Evolutionary conservation across 129 eudicot genomes (phyloP).

Genomic region (Erigeron canadensis): DNA sequence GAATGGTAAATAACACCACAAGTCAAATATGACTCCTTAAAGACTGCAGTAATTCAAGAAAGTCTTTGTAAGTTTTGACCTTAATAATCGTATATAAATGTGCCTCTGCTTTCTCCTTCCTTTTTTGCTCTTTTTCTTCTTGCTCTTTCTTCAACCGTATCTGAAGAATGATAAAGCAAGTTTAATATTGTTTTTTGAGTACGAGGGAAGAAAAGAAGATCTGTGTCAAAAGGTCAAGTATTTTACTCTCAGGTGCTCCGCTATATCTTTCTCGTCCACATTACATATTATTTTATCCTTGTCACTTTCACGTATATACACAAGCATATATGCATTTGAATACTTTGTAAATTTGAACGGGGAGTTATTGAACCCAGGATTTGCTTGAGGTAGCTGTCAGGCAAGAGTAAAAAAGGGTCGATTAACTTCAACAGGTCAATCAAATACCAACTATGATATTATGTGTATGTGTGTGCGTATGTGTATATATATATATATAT

Average conservation of each 20-base stretch:
- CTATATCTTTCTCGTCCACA: constrained; percentile 77
- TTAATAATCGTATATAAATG: constrained; percentile 47
- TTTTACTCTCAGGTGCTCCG: constrained; percentile 66
- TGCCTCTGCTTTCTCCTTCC: constrained; percentile 55
- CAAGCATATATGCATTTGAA: constrained; percentile 86
- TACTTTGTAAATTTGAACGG: constrained; percentile 72
- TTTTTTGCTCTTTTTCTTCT: constrained; percentile 68
- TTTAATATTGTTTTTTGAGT: background rate
- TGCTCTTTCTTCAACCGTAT: constrained; percentile 68
- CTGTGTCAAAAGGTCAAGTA: background rate
- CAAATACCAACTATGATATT: too few species aligned
- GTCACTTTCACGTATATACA: constrained; percentile 73
- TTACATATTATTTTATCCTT: constrained; percentile 69
- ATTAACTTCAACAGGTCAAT: too few species aligned
- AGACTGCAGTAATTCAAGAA: background rate
- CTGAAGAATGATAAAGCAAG: constrained; percentile 29
- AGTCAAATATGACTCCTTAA: background rate
- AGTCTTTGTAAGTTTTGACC: background rate
- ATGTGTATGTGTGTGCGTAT: too few species aligned
- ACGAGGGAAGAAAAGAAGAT: background rate
- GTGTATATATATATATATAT: background rate
- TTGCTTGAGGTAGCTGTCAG: constrained; percentile 65
- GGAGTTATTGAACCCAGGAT: constrained; percentile 68
- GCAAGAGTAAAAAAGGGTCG: background rate
- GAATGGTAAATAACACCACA: background rate